Base-by-base conservation (phyloP, 345 rosid species). In the Carallia brachiata region DNA sequence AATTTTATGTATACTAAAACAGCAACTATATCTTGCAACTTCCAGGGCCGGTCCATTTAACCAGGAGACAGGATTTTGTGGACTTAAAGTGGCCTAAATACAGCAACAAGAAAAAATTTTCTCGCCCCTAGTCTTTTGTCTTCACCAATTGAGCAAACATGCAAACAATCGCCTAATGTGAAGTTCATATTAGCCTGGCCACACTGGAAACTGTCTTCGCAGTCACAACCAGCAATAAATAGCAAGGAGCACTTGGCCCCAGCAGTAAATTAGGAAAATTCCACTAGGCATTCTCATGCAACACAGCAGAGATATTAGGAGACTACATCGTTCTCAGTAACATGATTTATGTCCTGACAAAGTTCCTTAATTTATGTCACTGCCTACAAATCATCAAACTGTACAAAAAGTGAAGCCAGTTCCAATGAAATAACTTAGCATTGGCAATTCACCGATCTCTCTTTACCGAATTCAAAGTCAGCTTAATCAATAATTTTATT, bases 371-470 rank as follows among this genome's bases (percentile, higher is more conserved):
- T 31, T 56, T 27, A 16, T 59, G 39, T 64, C 37, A 36, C 5
- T 9, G 63, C 9, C 48, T 31, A 53, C 36, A 28, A 52, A 34
- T 53, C n/a, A 15, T 61, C 34, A 32, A 16, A 19, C 59, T 61
- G 55, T 63, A 48, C 53, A 70, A 4, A 57, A 36, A 67, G 4
- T n/a, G 17, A 6, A 54, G 12, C n/a, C 36, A 73, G 39, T 70
- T 67, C 34, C 7, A 36, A 65, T 13, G 44, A n/a, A 30, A 31
- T 47, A 6, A 44, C 31, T 59, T 36, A 27, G 27, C 4, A 10
- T 34, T 23, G 28, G 65, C 47, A 68, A 59, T 61, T 68, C 36
- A 72, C 80, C 56, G 59, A 55, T 58, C 61, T 66, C 62, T 56
- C 56, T 55, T 23, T 37, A 50, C 72, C 19, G 48, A 69, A 54